These are phyloP conservation scores for Saccharomycopsis synnaedendra DNA, from an alignment of 805 yeast genomes.

Conservation along the genomic window DNA sequence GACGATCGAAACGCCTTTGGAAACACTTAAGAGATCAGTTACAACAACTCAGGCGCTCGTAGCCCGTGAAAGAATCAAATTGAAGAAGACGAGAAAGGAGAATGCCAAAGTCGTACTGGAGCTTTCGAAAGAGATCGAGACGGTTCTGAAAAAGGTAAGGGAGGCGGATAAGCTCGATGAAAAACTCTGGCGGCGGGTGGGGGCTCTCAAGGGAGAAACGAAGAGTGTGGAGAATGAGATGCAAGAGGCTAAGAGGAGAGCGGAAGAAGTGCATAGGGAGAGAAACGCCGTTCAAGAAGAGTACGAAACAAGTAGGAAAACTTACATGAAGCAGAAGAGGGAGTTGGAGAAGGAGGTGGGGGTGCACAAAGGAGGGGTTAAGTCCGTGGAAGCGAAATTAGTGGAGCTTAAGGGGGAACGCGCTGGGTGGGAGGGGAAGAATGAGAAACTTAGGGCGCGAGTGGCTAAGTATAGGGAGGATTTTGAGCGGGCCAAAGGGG, in stretches of 20 bases:
- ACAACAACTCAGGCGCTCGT: slow-evolving; percentile 51
- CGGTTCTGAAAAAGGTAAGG: slow-evolving; percentile 33
- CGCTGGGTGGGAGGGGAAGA: slow-evolving; percentile 1
- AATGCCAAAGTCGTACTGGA: slow-evolving; percentile 40
- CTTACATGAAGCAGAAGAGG: neutral
- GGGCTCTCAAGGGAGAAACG: slow-evolving; percentile 32
- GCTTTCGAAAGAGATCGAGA: slow-evolving; percentile 46
- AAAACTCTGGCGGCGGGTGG: slow-evolving; percentile 40
- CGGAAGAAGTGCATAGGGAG: neutral
- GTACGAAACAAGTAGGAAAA: neutral
- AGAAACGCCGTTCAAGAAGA: neutral
- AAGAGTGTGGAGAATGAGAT: slow-evolving; percentile 8
- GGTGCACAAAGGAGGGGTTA: neutral
- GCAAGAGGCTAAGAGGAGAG: neutral
- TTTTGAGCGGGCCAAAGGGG: slow-evolving; percentile 2
- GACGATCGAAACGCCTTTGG: slow-evolving; percentile 35
- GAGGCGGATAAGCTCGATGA: slow-evolving; percentile 45
- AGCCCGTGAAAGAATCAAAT: slow-evolving; percentile 42
- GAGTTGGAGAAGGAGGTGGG: neutral
- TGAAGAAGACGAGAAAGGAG: slow-evolving; percentile 49
- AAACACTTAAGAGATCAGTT: slow-evolving; percentile 54
- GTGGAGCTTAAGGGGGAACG: slow-evolving; percentile 2
- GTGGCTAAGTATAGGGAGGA: slow-evolving; percentile 4
- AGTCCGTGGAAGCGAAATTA: neutral
- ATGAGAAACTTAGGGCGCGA: slow-evolving; percentile 7